Evolutionary conservation across 169 alveolate species (phyloP).

Genomic region (Perkinsus chesapeaki): DNA sequence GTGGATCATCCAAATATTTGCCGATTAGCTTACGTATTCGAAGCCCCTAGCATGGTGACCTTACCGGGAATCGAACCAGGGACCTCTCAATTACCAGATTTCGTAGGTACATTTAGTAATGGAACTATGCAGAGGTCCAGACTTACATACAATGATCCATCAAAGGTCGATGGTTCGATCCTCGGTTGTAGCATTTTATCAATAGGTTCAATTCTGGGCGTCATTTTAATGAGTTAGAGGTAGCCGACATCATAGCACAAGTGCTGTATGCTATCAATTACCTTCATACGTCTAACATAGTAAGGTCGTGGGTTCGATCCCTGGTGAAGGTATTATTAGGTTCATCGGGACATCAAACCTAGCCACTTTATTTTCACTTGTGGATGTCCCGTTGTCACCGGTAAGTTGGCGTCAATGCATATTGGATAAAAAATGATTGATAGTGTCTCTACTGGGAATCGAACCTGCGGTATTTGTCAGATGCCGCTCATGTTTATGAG

Average conservation of each 20-base stretch:
- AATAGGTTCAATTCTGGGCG: not conserved
- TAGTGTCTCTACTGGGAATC: not conserved
- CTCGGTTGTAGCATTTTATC: not conserved
- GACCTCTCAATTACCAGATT: not conserved
- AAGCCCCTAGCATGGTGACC: not conserved
- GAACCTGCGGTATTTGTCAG: not conserved
- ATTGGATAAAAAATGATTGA: not conserved
- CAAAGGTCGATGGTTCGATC: not conserved
- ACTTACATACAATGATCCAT: not conserved
- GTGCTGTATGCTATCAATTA: not conserved
- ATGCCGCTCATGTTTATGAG: not conserved
- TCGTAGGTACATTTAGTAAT: not conserved
- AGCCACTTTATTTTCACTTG: not conserved
- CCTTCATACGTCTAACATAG: not conserved
- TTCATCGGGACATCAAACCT: not conserved
- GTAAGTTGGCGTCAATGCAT: not conserved
- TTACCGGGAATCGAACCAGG: not conserved
- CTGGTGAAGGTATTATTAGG: not conserved
- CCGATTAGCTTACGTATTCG: not conserved
- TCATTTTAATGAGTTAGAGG: not conserved
- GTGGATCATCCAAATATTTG: not conserved
- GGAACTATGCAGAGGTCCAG: not conserved
- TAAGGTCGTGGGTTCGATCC: not conserved
- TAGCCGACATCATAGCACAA: not conserved
- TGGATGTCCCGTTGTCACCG: not conserved